Base-by-base conservation (phyloP, 768 basidiomycete genomes). In the Leccinum sublutescens region DNA sequence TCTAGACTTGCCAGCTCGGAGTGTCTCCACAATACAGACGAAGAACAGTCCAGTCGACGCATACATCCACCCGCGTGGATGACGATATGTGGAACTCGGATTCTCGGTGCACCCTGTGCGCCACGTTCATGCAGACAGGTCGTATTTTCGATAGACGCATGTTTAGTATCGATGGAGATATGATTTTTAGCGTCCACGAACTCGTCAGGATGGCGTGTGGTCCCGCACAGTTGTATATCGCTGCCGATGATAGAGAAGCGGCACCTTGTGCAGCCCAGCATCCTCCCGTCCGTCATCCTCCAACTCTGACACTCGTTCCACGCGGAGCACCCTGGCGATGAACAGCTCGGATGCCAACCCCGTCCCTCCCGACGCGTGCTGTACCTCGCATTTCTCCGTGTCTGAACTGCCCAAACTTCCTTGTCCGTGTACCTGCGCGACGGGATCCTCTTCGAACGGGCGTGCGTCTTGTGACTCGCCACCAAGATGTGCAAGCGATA, bases 271-370 rank as follows among this genome's bases (percentile, higher is more conserved):
- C 54, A 70, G 49, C 9, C 7, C 52, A 14, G 62, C 62, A 48
- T 60, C 58, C 38, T 62, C 61, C 7, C 61, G 47, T 14, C n/a
- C 36, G 1, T 50, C 56, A 17, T 60, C 71, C 48, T 66, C 70
- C 45, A 62, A 66, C 8, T 55, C 45, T 49, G 66, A 66, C 0
- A 73, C 73, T 63, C 79, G 78, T 61, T 82, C 78, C 47, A 94
- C 86, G 27, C 85, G 74, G 31, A 84, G 73, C 11, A 95, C 92
- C n/a, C 80, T 77, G 14, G 91, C 93, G 61, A 95, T 85, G 73
- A 93, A 94, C 45, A 95, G 74, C 76, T 93, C 88, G 40, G 86
- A 89, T 65, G 69, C 77, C 53, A 76, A 68, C 7, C 76, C 79
- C 11, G 69, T 67, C 55, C 63, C 70, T 25, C 67, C 66, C 62